phyloP scores from a whole-genome alignment of 306 rosid genomes.

The Aeschynomene evenia region DNA sequence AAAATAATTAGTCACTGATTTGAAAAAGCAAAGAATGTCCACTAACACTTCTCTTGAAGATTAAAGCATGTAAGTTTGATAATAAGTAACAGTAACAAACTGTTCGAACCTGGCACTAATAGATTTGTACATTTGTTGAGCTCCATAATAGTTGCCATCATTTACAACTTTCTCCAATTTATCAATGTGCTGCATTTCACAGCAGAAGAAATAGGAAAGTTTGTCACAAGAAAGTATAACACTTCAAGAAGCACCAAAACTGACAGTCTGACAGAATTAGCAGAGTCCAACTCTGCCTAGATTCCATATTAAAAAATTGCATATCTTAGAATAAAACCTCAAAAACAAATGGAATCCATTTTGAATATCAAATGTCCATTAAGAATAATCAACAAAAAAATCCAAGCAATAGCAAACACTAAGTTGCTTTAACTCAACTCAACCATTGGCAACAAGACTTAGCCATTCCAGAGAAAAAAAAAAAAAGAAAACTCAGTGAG shows the following conservation, averaged over 20 bases:
- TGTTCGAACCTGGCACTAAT: constrained; percentile 69
- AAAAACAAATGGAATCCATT: neutral
- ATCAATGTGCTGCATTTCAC: constrained; percentile 67
- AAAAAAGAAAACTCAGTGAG: neutral
- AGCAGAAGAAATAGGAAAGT: constrained; percentile 6
- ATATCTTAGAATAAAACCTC: neutral
- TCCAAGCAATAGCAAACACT: neutral
- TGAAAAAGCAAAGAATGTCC: neutral
- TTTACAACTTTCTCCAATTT: constrained; percentile 72
- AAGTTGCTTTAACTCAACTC: constrained; percentile 1
- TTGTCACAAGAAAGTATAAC: neutral
- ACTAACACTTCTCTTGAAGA: neutral
- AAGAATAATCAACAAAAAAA: neutral
- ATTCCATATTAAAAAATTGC: neutral
- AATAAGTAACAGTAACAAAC: constrained; percentile 2
- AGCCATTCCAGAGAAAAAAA: neutral
- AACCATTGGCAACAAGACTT: neutral
- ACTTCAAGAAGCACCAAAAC: neutral
- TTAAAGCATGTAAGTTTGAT: neutral
- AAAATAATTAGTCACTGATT: neutral
- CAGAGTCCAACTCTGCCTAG: neutral
- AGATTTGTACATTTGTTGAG: constrained; percentile 97
- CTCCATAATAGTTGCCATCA: constrained; percentile 83
- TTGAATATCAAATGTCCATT: neutral
- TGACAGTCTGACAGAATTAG: neutral